These are phyloP conservation scores for Pestalotiopsis sp. DNA, from an alignment of 2,329 filamentous ascomycete genomes.

Conservation along the genomic window DNA sequence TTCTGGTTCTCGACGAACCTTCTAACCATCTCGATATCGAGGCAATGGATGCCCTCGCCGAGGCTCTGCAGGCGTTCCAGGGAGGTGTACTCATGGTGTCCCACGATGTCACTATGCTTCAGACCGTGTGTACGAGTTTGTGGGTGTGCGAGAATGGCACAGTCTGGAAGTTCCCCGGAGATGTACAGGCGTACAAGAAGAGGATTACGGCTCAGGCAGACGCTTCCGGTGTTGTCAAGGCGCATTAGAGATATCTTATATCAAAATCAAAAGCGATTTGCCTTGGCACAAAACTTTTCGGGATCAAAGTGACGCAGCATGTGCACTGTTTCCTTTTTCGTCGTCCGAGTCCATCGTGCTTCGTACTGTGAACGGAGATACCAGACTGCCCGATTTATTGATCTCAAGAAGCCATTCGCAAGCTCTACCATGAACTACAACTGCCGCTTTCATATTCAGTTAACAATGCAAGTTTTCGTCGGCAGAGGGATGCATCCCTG, in stretches of 20 bases:
- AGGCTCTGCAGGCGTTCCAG: constrained; percentile 83
- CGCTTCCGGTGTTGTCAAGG: constrained; percentile 80
- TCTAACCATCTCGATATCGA: constrained; percentile 99
- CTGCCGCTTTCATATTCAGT: not conserved
- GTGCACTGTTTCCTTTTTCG: not conserved
- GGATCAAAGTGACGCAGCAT: not conserved
- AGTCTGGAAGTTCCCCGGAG: constrained; percentile 94
- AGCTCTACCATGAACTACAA: not conserved
- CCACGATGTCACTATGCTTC: constrained; percentile 98
- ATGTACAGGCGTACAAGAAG: constrained; percentile 97
- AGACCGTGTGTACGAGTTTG: constrained; percentile 90
- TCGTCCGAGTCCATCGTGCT: not conserved
- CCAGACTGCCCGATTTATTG: not conserved
- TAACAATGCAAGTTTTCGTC: not conserved
- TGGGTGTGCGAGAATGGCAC: constrained; percentile 97
- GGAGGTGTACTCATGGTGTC: constrained; percentile 98
- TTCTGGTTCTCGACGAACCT: constrained; percentile 96
- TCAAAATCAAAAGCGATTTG: not conserved
- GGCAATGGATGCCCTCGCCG: constrained; percentile 93
- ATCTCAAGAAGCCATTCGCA: not conserved
- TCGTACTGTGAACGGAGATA: too few relatives aligned
- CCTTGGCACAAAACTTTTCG: not conserved
- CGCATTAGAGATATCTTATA: constrained; percentile 46
- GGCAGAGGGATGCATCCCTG: too few relatives aligned
- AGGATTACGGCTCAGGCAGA: constrained; percentile 89